Conservation (phyloP, 192 early-diverging fungal species). For the Lobosporangium transversale region DNA sequence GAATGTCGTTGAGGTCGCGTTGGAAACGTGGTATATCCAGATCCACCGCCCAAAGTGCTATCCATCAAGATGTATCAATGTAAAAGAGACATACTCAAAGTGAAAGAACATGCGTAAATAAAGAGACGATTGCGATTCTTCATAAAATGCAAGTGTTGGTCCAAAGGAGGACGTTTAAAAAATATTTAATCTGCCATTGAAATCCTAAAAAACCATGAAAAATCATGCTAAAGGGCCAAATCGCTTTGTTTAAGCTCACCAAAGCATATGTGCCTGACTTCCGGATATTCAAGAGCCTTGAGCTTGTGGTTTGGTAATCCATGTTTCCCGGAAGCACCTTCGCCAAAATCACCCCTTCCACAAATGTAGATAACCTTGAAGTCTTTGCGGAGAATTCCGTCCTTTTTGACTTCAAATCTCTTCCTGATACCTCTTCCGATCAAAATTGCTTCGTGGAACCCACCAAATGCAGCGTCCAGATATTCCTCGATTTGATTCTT, state of each 20-base stretch:
- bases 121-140: too few species aligned
- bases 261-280: conserved; percentile 1
- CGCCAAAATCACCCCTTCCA: neutral
- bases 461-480: conserved; percentile 28
- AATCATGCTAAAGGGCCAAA: neutral
- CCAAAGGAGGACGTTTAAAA: too few species aligned
- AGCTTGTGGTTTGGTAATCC: neutral
- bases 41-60: too few species aligned
- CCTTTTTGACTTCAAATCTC: conserved; percentile 25
- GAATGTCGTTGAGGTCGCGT: too few species aligned
- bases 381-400: neutral
- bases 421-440: neutral
- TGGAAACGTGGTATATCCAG: too few species aligned
- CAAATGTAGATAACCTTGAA: conserved; percentile 6
- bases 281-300: neutral
- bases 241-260: neutral
- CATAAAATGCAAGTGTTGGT: too few species aligned
- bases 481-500: conserved; percentile 40
- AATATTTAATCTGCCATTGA: too few species aligned
- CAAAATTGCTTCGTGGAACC: conserved; percentile 20
- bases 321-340: neutral
- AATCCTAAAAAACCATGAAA: too few species aligned
- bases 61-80: too few species aligned
- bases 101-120: too few species aligned
- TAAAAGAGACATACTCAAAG: too few species aligned